Percentiles rank a stretch among this genome's conserved stretches.
Conservation (phyloP, 352 stramenopile species). For the Phytophthora europaea region DNA sequence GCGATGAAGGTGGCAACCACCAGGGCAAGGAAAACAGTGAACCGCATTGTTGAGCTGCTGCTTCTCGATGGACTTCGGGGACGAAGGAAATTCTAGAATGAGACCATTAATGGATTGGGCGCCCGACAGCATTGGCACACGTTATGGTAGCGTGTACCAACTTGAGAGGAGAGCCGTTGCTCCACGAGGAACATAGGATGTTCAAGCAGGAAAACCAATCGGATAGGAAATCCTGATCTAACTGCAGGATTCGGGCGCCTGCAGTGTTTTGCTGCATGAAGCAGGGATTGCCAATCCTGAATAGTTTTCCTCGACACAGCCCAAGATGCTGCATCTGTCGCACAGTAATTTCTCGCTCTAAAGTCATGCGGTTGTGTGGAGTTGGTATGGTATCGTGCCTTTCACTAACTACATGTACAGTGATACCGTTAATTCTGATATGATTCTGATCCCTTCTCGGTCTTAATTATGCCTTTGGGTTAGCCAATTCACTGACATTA, state of each 20-base stretch:
- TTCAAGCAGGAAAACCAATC: not conserved
- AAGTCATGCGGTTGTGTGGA: not conserved
- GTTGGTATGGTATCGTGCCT: no score
- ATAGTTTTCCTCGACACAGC: not conserved
- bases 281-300: not conserved
- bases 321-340: not conserved
- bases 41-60: not conserved
- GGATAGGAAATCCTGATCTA: not conserved
- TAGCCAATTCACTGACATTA: no score
- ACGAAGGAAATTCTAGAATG: not conserved
- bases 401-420: no score
- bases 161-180: not conserved
- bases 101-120: not conserved
- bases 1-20: slow-evolving; percentile 4
- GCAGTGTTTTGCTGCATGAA: no score
- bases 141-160: not conserved
- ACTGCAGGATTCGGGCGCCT: not conserved
- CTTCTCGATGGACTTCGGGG: not conserved
- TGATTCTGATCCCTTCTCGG: no score
- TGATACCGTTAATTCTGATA: no score
- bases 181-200: not conserved
- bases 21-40: not conserved
- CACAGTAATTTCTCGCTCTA: not conserved
- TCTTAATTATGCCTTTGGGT: no score
- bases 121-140: not conserved